These are phyloP conservation scores for Dissoconium aciculare DNA, from an alignment of 2,329 filamentous ascomycete species.

Conservation along the genomic window DNA sequence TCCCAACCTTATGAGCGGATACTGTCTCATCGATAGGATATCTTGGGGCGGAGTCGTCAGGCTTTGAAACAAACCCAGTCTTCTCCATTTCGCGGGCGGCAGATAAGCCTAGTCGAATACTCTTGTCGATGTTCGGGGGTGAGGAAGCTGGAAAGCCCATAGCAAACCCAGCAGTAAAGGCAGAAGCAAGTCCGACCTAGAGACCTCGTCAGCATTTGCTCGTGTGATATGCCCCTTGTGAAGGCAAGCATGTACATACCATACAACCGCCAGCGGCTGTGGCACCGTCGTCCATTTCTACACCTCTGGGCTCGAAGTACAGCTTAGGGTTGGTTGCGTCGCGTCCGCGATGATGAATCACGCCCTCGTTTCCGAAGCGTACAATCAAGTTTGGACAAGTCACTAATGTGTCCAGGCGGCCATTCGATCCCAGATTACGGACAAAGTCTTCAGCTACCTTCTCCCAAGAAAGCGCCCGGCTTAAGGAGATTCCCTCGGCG, in stretches of 20 bases:
- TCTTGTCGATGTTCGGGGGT: constrained; percentile 17
- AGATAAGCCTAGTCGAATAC: constrained; percentile 19
- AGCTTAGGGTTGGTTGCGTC: constrained; percentile 23
- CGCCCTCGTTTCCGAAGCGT: constrained; percentile 21
- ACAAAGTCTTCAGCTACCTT: constrained; percentile 23
- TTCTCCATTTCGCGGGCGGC: constrained; percentile 15
- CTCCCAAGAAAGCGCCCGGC: constrained; percentile 22
- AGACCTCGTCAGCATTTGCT: constrained; percentile 4
- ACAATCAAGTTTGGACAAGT: constrained; percentile 24
- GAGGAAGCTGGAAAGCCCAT: constrained; percentile 20
- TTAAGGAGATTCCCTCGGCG: constrained; percentile 22
- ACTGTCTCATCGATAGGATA: constrained; percentile 18
- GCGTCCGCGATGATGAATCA: constrained; percentile 22
- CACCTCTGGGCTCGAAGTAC: constrained; percentile 19
- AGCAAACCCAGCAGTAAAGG: constrained; percentile 23
- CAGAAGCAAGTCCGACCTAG: constrained; percentile 18
- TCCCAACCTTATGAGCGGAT: constrained; percentile 13
- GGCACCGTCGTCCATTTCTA: constrained; percentile 12
- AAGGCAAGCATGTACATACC: too few species aligned
- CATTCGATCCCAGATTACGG: constrained; percentile 21
- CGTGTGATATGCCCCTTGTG: neutral
- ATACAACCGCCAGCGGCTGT: constrained; percentile 6
- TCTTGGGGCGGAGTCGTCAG: constrained; percentile 14
- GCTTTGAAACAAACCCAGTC: constrained; percentile 16
- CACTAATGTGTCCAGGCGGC: constrained; percentile 21